Percentiles rank a stretch among this genome's conserved stretches.
Conservation (phyloP, 1,284 basidiomycete species). For the Ustilago loliicola region DNA sequence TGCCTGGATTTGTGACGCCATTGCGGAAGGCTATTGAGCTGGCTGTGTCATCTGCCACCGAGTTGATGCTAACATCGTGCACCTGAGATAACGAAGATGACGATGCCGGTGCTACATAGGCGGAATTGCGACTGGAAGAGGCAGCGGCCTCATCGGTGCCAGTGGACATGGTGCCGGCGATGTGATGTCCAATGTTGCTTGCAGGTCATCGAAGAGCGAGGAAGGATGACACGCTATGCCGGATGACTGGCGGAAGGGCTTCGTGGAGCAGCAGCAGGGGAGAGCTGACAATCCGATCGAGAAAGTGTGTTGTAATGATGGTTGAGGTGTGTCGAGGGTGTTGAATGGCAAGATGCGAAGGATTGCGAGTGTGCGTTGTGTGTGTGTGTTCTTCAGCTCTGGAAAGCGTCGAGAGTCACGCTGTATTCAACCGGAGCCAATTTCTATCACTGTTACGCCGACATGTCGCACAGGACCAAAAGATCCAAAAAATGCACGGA, state of each 20-base stretch:
- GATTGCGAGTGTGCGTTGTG: background rate
- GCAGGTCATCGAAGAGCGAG: slow-evolving; percentile 20
- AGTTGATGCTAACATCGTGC: background rate
- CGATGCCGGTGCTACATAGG: background rate
- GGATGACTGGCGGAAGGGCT: background rate
- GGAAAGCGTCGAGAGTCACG: background rate
- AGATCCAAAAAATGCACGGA: background rate
- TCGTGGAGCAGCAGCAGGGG: background rate
- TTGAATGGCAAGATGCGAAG: background rate
- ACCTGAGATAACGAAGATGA: slow-evolving; percentile 9
- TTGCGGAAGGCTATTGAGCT: slow-evolving; percentile 27
- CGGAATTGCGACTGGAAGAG: slow-evolving; percentile 19
- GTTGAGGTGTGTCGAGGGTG: background rate
- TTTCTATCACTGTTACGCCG: background rate
- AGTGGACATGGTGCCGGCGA: slow-evolving; percentile 17
- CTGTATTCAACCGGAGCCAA: background rate
- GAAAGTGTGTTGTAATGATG: background rate
- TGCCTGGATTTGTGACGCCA: slow-evolving; percentile 39
- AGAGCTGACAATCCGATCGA: background rate
- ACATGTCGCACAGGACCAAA: background rate
- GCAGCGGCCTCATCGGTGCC: slow-evolving; percentile 16
- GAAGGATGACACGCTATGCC: background rate
- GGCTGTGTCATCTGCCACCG: slow-evolving; percentile 15
- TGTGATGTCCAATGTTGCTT: slow-evolving; percentile 11
- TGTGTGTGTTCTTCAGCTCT: background rate